Evolutionary conservation across 2,329 filamentous ascomycete genomes (phyloP).

Genomic region (Lachnellula cervina): DNA sequence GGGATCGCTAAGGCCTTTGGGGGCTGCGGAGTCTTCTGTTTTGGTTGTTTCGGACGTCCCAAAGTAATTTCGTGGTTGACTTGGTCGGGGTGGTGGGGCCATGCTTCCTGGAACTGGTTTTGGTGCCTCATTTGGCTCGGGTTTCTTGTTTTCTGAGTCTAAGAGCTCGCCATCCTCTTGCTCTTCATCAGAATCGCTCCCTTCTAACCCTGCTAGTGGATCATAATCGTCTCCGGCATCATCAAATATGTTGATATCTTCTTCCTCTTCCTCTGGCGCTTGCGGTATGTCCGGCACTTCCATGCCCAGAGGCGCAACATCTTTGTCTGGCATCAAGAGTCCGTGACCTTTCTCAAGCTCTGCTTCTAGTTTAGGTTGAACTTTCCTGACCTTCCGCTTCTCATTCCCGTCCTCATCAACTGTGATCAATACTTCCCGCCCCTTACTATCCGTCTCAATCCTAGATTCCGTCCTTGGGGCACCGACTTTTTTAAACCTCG

Average conservation of each 20-base stretch:
- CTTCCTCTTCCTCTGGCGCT: constrained; percentile 44
- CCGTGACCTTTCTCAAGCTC: constrained; percentile 36
- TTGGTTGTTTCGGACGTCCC: constrained; percentile 41
- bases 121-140: constrained; percentile 2
- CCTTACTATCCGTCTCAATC: constrained; percentile 57
- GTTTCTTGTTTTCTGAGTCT: constrained; percentile 8
- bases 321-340: constrained; percentile 49
- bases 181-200: constrained; percentile 38
- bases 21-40: constrained; percentile 31
- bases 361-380: constrained; percentile 33
- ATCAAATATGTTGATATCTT: constrained; percentile 61
- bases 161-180: constrained; percentile 32
- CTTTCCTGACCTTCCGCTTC: constrained; percentile 58
- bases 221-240: constrained; percentile 63
- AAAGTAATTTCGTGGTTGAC: constrained; percentile 53
- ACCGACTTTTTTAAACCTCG: constrained; percentile 62
- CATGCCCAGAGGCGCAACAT: constrained; percentile 57
- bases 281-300: constrained; percentile 55
- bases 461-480: constrained; percentile 48
- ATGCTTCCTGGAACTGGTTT: constrained; percentile 30
- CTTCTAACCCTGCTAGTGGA: constrained; percentile 54
- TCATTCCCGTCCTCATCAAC: constrained; percentile 62
- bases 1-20: constrained; percentile 63
- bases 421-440: constrained; percentile 60
- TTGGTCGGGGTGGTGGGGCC: constrained; percentile 43